Conservation (phyloP, 805 yeast genomes). For the Candida morakotiae region DNA sequence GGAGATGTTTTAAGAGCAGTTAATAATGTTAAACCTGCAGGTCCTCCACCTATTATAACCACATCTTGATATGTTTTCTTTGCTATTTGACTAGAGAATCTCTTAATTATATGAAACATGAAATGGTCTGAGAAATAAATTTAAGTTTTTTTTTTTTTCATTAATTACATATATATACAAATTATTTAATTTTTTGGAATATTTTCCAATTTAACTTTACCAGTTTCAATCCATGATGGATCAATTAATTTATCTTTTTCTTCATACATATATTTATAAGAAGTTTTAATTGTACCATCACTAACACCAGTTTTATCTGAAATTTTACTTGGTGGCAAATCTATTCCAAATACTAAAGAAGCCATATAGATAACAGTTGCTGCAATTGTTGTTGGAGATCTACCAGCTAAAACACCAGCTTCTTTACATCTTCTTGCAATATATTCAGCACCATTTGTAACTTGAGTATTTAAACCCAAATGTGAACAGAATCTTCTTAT, state of each 20-base stretch:
- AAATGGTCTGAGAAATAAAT: background rate
- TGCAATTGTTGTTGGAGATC: constrained; percentile 95
- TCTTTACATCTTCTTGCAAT: constrained; percentile 88
- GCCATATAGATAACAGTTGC: constrained; percentile 97
- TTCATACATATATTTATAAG: constrained; percentile 77
- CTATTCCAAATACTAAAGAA: constrained; percentile 78
- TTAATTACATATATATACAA: background rate
- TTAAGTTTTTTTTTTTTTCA: background rate
- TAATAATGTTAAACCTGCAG: constrained; percentile 88
- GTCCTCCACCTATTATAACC: constrained; percentile 93
- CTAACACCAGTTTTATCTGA: constrained; percentile 94
- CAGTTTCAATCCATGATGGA: constrained; percentile 69
- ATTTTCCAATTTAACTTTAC: constrained; percentile 53
- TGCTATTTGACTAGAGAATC: background rate
- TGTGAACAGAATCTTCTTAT: constrained; percentile 96
- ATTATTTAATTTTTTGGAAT: constrained; percentile 22
- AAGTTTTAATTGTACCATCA: constrained; percentile 94
- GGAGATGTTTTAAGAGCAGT: constrained; percentile 74
- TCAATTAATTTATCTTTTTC: constrained; percentile 66
- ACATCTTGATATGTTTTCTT: constrained; percentile 48
- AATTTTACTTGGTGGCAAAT: constrained; percentile 71
- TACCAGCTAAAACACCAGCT: constrained; percentile 90
- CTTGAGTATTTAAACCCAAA: constrained; percentile 77
- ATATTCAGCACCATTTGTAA: constrained; percentile 88
- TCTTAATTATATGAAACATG: constrained; percentile 1